Evolutionary conservation across 768 basidiomycete genomes (phyloP).

Genomic region (Pleurotus platypus): DNA sequence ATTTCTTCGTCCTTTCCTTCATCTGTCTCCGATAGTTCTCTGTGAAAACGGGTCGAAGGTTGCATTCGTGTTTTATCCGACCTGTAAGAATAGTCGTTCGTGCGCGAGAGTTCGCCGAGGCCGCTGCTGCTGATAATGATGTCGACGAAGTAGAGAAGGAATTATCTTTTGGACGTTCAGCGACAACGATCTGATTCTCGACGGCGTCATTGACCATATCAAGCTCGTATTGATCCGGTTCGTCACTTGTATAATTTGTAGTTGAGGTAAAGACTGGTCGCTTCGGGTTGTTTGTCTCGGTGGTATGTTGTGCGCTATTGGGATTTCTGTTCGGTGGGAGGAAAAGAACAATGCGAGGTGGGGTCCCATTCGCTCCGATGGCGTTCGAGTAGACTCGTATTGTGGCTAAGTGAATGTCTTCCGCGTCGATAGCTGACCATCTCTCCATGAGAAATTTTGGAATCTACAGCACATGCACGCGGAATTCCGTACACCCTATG

Average conservation of each 20-base stretch:
- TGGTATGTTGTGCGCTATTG: slow-evolving; percentile 12
- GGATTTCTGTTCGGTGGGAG: slow-evolving; percentile 57
- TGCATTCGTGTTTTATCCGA: slow-evolving; percentile 78
- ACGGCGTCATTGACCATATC: slow-evolving; percentile 84
- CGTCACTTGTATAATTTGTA: slow-evolving; percentile 27
- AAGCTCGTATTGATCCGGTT: slow-evolving; percentile 78
- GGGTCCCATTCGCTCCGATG: slow-evolving; percentile 38
- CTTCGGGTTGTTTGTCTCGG: slow-evolving; percentile 20
- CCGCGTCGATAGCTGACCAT: slow-evolving; percentile 74
- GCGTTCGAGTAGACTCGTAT: slow-evolving; percentile 72
- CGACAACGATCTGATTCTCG: slow-evolving; percentile 83
- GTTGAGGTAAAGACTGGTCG: slow-evolving; percentile 34
- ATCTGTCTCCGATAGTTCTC: slow-evolving; percentile 70
- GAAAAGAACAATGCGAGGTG: slow-evolving; percentile 63
- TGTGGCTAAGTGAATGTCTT: slow-evolving; percentile 79
- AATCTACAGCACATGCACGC: slow-evolving; percentile 42
- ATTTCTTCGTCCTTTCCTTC: slow-evolving; percentile 59
- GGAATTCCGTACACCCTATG: too few species aligned
- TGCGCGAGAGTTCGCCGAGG: slow-evolving; percentile 50
- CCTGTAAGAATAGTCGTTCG: slow-evolving; percentile 79
- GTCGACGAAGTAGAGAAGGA: slow-evolving; percentile 30
- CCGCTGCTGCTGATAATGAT: slow-evolving; percentile 34
- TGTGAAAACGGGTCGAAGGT: slow-evolving; percentile 64
- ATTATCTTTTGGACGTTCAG: slow-evolving; percentile 72
- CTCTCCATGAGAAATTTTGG: slow-evolving; percentile 84